Base-by-base conservation (phyloP, 1,139 yeast genomes). In the Diutina neorugosa region DNA sequence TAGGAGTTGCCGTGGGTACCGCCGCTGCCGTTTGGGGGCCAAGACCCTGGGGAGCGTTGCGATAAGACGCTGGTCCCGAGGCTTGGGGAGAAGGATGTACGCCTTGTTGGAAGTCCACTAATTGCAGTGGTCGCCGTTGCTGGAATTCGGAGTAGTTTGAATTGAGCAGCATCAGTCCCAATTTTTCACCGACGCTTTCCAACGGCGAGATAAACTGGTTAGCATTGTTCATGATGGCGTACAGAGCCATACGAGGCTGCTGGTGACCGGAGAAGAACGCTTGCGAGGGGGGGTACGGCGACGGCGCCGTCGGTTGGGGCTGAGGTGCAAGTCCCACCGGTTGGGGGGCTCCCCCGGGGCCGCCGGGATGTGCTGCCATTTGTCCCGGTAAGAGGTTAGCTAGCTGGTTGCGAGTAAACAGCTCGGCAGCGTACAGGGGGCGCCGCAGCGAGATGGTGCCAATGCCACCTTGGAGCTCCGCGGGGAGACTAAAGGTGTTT, bases 381-480 rank as follows among this genome's bases (percentile, higher is more conserved):
- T 43, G 46, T 9, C 46, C 21, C 16, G 48, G 46, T 14, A 43
- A 12, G 14, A 44, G 21, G 19, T 21, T 21, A 9, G 27, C 27
- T 7, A 44, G 48, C n/a, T 23, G 52, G 52, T 42, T 54, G 11
- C 81, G 65, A 6, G 80, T 77, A 58, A 75, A 74, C 14, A 78
- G 70, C 60, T 82, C 87, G 8, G 86, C 86, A 6, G 86, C 81
- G 60, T 78, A 81, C 55, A 81, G 74, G 37, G 86, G 86, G 63
- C 87, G 71, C 64, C 87, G 71, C 9, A 84, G 77, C 27, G 80
- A 77, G 47, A 82, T 81, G 55, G 73, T 80, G 16, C 81, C 80
- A 2, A 82, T 70, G 0, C 87, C 87, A 40, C 86, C 86, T 64
- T 81, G 86, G 50, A 82, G 69, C 59, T 82, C 86, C 8, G 69